Evolutionary conservation across 495 filamentous ascomycete genomes (phyloP), one percentile per base, ranked within the genome.

Genomic region (Podospora anserina): DNA sequence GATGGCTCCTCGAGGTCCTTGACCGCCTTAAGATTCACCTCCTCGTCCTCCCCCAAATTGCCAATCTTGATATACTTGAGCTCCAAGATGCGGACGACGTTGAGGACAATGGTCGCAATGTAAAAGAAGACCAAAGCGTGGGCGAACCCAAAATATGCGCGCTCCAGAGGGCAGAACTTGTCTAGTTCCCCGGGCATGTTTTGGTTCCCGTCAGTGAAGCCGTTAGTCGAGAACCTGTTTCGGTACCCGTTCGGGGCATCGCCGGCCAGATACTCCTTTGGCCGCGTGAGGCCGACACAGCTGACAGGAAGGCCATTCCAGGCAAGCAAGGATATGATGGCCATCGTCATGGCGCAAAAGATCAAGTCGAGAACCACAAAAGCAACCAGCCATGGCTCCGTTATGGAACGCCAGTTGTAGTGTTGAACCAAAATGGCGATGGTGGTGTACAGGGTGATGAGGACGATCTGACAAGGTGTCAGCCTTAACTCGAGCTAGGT

Each of bases 121-220:
- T 79, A 82, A 19, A 78, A 78, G 63, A 81, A 78, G 77, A 80
- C 67, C n/a, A 82, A 62, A 9, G 55, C 74, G 7, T 72, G 65
- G 28, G 76, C 61, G 58, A 82, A 75, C 55, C 65, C 69, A 57
- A 73, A 82, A 57, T 74, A 81, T 1, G 75, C 68, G 7, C 68
- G 76, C 54, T 81, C 80, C 11, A 78, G 67, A 11, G 68, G 56
- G 70, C 79, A 81, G 63, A 76, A 75, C 39, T 61, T 67, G 71
- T 80, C 79, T 20, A 81, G 75, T 18, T 69, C 61, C 27, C 78
- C 79, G 1, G 64, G 68, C 4, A 65, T 54, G 23, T 65, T 66
- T 4, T 7, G 6, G 26, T 16, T 55, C 4, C 66, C 69, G 11
- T 79, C 63, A 58, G 74, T 76, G 69, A 80, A 82, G 59, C 77